Evolutionary conservation across 148 eudicot genomes (phyloP), one percentile per base, ranked within the genome.

Genomic region (Cornus controversa): DNA sequence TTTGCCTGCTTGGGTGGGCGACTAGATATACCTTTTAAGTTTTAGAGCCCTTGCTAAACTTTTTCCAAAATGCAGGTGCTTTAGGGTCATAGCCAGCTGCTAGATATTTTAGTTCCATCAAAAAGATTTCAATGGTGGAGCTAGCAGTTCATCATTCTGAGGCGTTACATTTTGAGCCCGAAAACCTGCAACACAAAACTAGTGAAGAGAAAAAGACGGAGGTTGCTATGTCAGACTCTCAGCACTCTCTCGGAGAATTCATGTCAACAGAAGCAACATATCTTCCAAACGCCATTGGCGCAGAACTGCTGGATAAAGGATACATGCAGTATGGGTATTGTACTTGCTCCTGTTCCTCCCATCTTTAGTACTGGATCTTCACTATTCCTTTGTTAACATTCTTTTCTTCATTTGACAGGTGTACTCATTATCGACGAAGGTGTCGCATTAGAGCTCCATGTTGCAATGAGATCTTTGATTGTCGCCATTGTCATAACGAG

Each of bases 401-500:
- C 16, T 10, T 47, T 36, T 7, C 72, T 66, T 87, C 34, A 75
- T 67, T 77, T 82, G 68, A 74, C 85, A 95, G 99, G 60, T 95
- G 97, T 76, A 70, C 89, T 66, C 97, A 95, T 76, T 91, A 93
- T 67, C 82, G 90, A 45, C 79, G 96, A 72, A 84, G 99, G 78
- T 95, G 97, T 76, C 86, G 84, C 64, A 89, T 95, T 80, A 86
- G 87, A 85, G 92, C 97, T 68, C 99, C 96, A 3, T 95, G 99
- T 75, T 95, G 99, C 82, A 82, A 87, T 80, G 94, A 90, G 88
- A 79, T 93, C 37, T 95, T 90, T 90, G 96, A 88, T 72, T 95
- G 99, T 76, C 91, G 90, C n/a, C 93, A 91, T 78, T 95, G 99
- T 77, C 99, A 95, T 79, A 89, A 95, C 58, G 99, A 95, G 73